Percentiles rank a stretch among this genome's conserved stretches.
Evolutionary conservation across 176 grass and related monocot species (phyloP).

Genomic region (Echinochloa phyllopogon): DNA sequence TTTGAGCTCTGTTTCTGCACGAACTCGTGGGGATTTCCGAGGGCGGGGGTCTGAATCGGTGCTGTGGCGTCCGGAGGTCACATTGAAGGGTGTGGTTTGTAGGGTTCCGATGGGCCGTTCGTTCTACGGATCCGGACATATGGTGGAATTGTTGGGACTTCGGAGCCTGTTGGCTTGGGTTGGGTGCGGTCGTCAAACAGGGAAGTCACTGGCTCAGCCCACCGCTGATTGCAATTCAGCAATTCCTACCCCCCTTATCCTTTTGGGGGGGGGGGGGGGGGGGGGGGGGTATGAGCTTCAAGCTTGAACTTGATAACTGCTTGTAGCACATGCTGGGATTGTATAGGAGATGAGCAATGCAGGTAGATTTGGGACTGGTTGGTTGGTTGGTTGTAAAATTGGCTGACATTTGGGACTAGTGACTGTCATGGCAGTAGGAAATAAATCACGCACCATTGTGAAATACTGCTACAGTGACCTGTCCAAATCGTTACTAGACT

Average conservation of each 20-base stretch:
- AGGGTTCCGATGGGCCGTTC: constrained; percentile 1
- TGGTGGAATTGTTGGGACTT: not conserved
- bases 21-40: not conserved
- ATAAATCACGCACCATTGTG: not conserved
- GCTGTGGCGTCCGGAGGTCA: not conserved
- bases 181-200: not conserved
- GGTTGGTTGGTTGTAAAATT: not conserved
- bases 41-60: not conserved
- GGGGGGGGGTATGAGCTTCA: not conserved
- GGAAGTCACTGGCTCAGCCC: not conserved
- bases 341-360: constrained; percentile 26
- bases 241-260: not conserved
- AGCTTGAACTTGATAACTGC: not conserved
- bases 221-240: not conserved
- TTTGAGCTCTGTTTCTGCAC: not conserved
- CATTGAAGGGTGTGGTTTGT: not conserved
- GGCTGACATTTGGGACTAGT: not conserved
- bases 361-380: not conserved
- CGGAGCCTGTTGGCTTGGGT: not conserved
- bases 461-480: not conserved
- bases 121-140: not conserved
- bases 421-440: not conserved
- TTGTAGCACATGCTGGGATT: not conserved
- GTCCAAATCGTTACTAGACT: not conserved
- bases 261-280: not conserved